These are phyloP conservation scores for Debaryomyces sp. DNA, from an alignment of 1,139 yeast species.

Conservation along the genomic window DNA sequence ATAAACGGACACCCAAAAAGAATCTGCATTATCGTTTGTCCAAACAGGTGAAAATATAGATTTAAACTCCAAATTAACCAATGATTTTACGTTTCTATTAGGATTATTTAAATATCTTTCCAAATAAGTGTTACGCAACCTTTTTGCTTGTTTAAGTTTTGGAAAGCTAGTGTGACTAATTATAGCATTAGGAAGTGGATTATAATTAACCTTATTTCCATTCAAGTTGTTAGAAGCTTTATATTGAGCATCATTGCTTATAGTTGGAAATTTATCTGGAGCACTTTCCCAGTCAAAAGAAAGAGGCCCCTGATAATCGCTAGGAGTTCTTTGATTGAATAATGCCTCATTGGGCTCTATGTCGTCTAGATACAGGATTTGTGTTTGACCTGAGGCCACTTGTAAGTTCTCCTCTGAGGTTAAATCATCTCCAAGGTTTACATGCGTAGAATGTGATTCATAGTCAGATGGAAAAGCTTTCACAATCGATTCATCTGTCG, in stretches of 20 bases:
- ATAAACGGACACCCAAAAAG: constrained; percentile 34
- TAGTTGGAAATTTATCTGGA: neutral
- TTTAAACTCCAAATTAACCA: constrained; percentile 19
- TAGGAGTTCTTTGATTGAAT: neutral
- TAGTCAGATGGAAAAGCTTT: neutral
- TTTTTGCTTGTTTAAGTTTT: constrained; percentile 12
- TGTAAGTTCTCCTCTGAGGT: neutral
- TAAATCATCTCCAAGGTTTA: neutral
- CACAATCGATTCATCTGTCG: neutral
- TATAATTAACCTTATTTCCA: neutral
- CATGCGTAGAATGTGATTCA: neutral
- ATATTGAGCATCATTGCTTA: neutral
- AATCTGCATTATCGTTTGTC: constrained; percentile 20
- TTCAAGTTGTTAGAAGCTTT: constrained; percentile 1
- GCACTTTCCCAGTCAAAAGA: neutral
- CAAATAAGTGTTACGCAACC: constrained; percentile 17
- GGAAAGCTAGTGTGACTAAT: constrained; percentile 11
- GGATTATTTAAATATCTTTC: constrained; percentile 17
- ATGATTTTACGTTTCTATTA: constrained; percentile 16
- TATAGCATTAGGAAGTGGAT: constrained; percentile 19
- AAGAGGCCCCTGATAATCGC: neutral
- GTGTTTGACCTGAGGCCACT: neutral
- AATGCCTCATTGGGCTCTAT: neutral
- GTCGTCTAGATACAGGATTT: neutral
- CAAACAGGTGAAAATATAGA: constrained; percentile 31